Conservation (phyloP, 371 early-diverging fungal genomes). For the Actinomortierella wolfii region DNA sequence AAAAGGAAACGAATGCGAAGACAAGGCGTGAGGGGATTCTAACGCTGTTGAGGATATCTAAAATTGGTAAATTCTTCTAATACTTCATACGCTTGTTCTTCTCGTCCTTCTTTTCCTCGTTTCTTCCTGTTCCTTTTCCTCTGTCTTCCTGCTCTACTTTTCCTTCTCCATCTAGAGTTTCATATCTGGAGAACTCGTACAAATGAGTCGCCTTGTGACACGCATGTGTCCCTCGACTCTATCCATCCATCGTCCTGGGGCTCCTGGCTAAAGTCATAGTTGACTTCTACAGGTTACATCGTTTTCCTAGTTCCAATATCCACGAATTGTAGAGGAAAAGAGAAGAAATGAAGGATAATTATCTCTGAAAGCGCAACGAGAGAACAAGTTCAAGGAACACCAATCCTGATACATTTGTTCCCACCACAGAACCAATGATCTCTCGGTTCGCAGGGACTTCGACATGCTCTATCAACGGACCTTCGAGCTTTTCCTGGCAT, state of each 20-base stretch:
- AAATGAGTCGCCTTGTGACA: conserved; percentile 38
- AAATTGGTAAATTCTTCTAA: too few relatives aligned
- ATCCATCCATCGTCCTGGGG: conserved; percentile 27
- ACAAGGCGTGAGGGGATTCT: conserved; percentile 6
- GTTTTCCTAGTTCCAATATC: not conserved
- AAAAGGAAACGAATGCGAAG: conserved; percentile 6
- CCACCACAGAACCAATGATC: conserved; percentile 40
- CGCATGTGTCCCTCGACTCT: conserved; percentile 46
- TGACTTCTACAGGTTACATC: conserved; percentile 30
- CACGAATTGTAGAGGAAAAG: not conserved
- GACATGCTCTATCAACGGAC: conserved; percentile 42
- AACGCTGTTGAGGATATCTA: conserved; percentile 30
- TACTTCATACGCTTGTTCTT: conserved; percentile 37
- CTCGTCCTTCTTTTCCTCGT: conserved; percentile 28
- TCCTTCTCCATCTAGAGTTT: too few relatives aligned
- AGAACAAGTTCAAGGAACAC: not conserved
- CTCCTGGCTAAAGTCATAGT: conserved; percentile 19
- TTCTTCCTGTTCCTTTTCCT: too few relatives aligned
- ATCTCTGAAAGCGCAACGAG: not conserved
- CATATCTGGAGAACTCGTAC: too few relatives aligned
- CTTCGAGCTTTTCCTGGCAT: conserved; percentile 40
- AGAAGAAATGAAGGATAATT: not conserved
- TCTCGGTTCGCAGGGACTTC: conserved; percentile 37
- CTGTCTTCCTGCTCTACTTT: too few relatives aligned
- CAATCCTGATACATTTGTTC: not conserved